Evolutionary conservation across 805 yeast genomes (phyloP).

Genomic region (Candida argentea): DNA sequence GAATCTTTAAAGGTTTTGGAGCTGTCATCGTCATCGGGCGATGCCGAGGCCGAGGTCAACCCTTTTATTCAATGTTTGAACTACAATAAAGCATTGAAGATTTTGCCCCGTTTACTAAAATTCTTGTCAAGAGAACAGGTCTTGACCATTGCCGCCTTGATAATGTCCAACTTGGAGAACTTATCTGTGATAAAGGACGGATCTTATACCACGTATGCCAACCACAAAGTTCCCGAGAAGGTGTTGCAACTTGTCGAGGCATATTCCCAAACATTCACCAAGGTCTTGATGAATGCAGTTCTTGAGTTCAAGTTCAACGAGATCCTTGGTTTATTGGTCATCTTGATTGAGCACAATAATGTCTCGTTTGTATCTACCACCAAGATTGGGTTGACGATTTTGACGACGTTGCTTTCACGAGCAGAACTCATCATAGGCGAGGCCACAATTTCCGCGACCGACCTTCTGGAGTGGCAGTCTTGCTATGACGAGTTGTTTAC

Average conservation of each 20-base stretch:
- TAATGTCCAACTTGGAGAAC: slow-evolving; percentile 72
- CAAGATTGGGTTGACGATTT: slow-evolving; percentile 74
- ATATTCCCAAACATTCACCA: slow-evolving; percentile 73
- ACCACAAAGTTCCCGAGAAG: slow-evolving; percentile 42
- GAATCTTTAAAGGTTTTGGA: slow-evolving; percentile 67
- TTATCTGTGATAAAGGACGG: slow-evolving; percentile 71
- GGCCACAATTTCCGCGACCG: slow-evolving; percentile 44
- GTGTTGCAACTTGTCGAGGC: slow-evolving; percentile 56
- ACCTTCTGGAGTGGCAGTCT: slow-evolving; percentile 60
- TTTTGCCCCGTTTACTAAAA: slow-evolving; percentile 81
- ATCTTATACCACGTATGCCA: slow-evolving; percentile 56
- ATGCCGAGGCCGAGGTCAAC: slow-evolving; percentile 39
- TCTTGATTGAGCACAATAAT: slow-evolving; percentile 60
- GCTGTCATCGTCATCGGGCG: slow-evolving; percentile 43
- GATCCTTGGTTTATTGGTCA: slow-evolving; percentile 65
- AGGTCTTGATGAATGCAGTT: slow-evolving; percentile 72
- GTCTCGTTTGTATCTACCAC: slow-evolving; percentile 58
- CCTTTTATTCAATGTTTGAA: slow-evolving; percentile 79
- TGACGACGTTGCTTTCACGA: slow-evolving; percentile 84
- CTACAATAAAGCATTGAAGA: slow-evolving; percentile 80
- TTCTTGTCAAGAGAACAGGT: slow-evolving; percentile 70
- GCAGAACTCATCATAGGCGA: slow-evolving; percentile 90
- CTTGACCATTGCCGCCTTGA: slow-evolving; percentile 62
- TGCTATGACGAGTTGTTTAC: slow-evolving; percentile 78
- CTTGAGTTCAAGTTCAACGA: slow-evolving; percentile 75